phyloP scores from a whole-genome alignment of 2,329 filamentous ascomycete genomes.

The Colletotrichum zoysiae region DNA sequence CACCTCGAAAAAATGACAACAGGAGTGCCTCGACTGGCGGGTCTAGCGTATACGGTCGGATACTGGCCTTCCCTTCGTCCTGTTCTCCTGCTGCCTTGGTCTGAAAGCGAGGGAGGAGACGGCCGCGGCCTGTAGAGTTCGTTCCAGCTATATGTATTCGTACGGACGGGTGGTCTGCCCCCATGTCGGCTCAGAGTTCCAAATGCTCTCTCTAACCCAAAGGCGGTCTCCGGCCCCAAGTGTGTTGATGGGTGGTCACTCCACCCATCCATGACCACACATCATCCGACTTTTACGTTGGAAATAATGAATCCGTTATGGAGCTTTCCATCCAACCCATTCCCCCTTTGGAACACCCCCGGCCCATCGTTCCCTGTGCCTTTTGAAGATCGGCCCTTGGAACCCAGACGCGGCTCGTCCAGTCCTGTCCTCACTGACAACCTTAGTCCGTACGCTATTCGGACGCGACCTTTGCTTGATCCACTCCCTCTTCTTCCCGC shows the following conservation, averaged over 20 bases:
- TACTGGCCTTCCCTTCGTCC: not conserved
- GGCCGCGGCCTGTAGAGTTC: not conserved
- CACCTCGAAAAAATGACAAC: not conserved
- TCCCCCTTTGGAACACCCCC: slow-evolving; percentile 32
- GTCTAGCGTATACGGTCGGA: not conserved
- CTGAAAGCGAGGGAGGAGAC: no score
- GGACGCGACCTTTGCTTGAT: slow-evolving; percentile 26
- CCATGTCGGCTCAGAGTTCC: slow-evolving; percentile 14
- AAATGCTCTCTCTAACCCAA: slow-evolving; percentile 1
- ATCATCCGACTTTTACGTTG: slow-evolving; percentile 32
- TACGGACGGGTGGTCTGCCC: not conserved
- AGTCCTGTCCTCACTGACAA: not conserved
- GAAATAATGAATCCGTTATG: slow-evolving; percentile 31
- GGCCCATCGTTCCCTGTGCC: slow-evolving; percentile 22
- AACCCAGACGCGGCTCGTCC: slow-evolving; percentile 17
- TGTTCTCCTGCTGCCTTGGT: not conserved
- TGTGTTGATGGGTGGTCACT: slow-evolving; percentile 29
- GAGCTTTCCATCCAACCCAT: slow-evolving; percentile 30
- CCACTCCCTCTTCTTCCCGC: slow-evolving; percentile 37
- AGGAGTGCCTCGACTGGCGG: not conserved
- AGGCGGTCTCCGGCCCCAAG: slow-evolving; percentile 25
- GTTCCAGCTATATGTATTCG: not conserved
- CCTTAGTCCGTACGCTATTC: not conserved
- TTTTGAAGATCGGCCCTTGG: slow-evolving; percentile 39
- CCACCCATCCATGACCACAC: slow-evolving; percentile 32